Evolutionary conservation across 306 rosid species (phyloP), one percentile per base, ranked within the genome.

Genomic region (Ziziphus jujuba): DNA sequence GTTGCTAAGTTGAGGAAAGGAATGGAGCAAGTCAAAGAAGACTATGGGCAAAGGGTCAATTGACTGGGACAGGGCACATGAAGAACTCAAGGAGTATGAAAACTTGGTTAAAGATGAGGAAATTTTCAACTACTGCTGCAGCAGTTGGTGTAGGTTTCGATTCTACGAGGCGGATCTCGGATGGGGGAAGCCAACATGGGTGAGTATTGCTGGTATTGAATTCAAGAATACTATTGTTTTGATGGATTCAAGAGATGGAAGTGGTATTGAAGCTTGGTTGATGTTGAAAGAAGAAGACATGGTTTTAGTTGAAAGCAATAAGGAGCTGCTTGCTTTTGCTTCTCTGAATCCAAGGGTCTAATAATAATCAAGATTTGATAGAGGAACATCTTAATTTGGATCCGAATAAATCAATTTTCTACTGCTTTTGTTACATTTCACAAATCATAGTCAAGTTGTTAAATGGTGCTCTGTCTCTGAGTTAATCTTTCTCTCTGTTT

Each of bases 131-230:
- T 65, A 31, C 14, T 54, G 66, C 23, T 70, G 77, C 74, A 65
- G 63, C 21, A 66, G 74, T 54, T 67, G 62, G 69, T 67, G 56
- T 43, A 53, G 74, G 59, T 80, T 80, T 50, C 63, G 59, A 0
- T 54, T 75, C 0, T 75, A 75, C 22, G 73, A 71, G 5, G 54
- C 43, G 19, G 59, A 74, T 60, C 71, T 79, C 21, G 77, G 80
- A 69, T 79, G 74, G 77, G 80, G 74, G 48, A 66, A 61, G 48
- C 84, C 84, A 13, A 25, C 47, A 7, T 75, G 80, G 84, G 77
- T 66, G 5, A 59, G 77, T n/a, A 58, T 55, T 23, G 66, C 47
- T 9, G 50, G 62, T 21, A 7, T 49, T 2, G 11, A 17, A 48
- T 11, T 28, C 17, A 28, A 65, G 49, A 75, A 70, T 60, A 17